Evolutionary conservation across 2,329 filamentous ascomycete genomes (phyloP).

Genomic region (Xylaria sp.): DNA sequence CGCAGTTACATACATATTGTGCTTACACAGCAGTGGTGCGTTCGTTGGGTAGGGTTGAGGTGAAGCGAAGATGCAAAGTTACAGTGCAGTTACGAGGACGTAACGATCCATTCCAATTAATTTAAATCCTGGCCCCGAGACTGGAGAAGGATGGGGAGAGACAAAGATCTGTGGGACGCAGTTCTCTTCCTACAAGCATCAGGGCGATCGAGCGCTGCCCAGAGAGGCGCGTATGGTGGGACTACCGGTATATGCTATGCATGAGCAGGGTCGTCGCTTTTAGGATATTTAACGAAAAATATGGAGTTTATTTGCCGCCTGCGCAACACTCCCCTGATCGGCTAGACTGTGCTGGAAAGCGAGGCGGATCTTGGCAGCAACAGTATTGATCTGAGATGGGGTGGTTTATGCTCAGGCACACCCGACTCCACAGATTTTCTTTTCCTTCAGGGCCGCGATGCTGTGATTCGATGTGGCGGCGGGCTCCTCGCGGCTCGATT

Average conservation of each 20-base stretch:
- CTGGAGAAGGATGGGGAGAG: conserved; percentile 21
- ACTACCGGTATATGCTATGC: conserved; percentile 36
- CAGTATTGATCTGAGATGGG: conserved; percentile 37
- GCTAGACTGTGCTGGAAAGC: conserved; percentile 43
- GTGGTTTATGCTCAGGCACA: conserved; percentile 39
- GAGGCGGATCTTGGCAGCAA: conserved; percentile 47
- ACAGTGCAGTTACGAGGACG: conserved; percentile 37
- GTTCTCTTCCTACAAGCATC: conserved; percentile 35
- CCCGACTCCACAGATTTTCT: conserved; percentile 39
- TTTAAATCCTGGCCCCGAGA: conserved; percentile 38
- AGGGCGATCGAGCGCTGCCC: conserved; percentile 8
- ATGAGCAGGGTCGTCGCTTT: conserved; percentile 46
- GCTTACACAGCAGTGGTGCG: conserved; percentile 3
- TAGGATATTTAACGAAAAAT: conserved; percentile 47
- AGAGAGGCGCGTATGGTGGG: conserved; percentile 28
- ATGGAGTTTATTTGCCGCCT: conserved; percentile 36
- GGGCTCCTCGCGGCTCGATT: conserved; percentile 36
- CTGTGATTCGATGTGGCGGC: conserved; percentile 21
- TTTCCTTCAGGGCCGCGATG: conserved; percentile 12
- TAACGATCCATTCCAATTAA: conserved; percentile 50
- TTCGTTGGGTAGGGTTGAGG: conserved; percentile 19
- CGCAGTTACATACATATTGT: conserved; percentile 25
- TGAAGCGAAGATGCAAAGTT: conserved; percentile 32
- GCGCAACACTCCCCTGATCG: conserved; percentile 37
- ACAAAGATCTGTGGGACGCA: conserved; percentile 6